Conservation (phyloP, 2,329 filamentous ascomycete species). For the Phialemoniopsis sp. region DNA sequence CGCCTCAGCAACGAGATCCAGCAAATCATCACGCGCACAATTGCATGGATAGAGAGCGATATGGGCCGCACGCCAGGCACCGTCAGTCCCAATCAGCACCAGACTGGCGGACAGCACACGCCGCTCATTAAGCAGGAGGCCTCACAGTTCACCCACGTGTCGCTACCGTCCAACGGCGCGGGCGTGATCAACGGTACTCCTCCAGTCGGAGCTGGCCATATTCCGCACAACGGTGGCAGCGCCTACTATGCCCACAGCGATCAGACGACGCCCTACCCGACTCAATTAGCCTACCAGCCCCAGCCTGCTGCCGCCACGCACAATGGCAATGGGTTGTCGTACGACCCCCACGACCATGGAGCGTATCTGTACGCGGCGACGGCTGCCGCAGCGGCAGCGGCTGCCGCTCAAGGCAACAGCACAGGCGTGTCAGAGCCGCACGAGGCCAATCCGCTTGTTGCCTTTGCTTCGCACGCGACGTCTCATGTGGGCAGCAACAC, state of each 20-base stretch:
- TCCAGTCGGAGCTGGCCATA: not conserved
- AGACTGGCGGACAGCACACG: not conserved
- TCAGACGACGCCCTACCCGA: conserved; percentile 11
- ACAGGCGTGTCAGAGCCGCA: conserved; percentile 7
- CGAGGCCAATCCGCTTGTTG: conserved; percentile 27
- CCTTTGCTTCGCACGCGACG: conserved; percentile 32
- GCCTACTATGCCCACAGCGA: not conserved
- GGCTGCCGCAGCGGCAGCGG: conserved; percentile 2
- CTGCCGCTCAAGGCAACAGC: conserved; percentile 10
- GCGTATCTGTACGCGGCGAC: conserved; percentile 4
- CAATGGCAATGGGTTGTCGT: not conserved
- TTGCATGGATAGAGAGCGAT: conserved; percentile 48
- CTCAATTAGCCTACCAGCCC: conserved; percentile 10
- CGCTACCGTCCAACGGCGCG: not conserved
- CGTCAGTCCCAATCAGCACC: conserved; percentile 5
- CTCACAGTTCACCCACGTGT: too few species aligned
- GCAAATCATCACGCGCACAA: conserved; percentile 45
- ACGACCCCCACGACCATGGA: not conserved
- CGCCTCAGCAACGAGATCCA: conserved; percentile 39
- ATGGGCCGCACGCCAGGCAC: conserved; percentile 29
- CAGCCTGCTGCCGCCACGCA: conserved; percentile 5
- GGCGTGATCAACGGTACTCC: not conserved
- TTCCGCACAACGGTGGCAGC: conserved; percentile 6
- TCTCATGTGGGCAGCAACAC: conserved; percentile 23
- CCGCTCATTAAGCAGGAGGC: too few species aligned